Conservation (phyloP, 2,329 filamentous ascomycete species). For the Claviceps cyperi region DNA sequence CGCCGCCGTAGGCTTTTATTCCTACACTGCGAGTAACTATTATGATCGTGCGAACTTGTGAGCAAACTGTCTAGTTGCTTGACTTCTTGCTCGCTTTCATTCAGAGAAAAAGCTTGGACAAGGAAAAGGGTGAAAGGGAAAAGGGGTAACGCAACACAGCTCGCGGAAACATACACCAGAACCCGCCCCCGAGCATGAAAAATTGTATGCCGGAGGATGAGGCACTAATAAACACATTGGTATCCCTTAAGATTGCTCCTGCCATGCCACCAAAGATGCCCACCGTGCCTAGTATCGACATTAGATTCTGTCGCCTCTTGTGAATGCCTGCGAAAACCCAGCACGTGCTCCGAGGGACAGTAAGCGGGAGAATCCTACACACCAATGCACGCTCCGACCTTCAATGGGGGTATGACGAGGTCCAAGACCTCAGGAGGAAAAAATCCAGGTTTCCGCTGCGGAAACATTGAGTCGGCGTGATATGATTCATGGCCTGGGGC, state of each 20-base stretch:
- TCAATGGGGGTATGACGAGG: slow-evolving; percentile 36
- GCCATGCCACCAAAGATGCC: slow-evolving; percentile 54
- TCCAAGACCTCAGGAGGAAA: slow-evolving; percentile 29
- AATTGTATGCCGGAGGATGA: slow-evolving; percentile 64
- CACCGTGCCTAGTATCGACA: slow-evolving; percentile 32
- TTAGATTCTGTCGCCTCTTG: neutral
- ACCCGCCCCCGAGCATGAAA: slow-evolving; percentile 63
- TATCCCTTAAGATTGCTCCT: slow-evolving; percentile 55
- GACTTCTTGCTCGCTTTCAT: too few relatives aligned
- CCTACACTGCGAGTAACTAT: slow-evolving; percentile 34
- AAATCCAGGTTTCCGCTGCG: slow-evolving; percentile 19
- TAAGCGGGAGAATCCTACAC: slow-evolving; percentile 1
- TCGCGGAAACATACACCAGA: slow-evolving; percentile 45
- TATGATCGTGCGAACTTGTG: neutral
- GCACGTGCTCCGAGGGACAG: neutral
- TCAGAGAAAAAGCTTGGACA: too few relatives aligned
- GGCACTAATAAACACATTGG: slow-evolving; percentile 55
- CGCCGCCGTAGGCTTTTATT: slow-evolving; percentile 32
- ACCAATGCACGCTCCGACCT: slow-evolving; percentile 48
- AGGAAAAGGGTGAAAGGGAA: too few relatives aligned
- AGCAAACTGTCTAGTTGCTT: too few relatives aligned
- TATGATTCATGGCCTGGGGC: slow-evolving; percentile 6
- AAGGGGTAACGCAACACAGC: neutral
- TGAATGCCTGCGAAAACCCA: neutral
- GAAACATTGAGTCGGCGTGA: slow-evolving; percentile 10